Base-by-base conservation (phyloP, 352 stramenopile genomes). In the Pythium guiyangense region DNA sequence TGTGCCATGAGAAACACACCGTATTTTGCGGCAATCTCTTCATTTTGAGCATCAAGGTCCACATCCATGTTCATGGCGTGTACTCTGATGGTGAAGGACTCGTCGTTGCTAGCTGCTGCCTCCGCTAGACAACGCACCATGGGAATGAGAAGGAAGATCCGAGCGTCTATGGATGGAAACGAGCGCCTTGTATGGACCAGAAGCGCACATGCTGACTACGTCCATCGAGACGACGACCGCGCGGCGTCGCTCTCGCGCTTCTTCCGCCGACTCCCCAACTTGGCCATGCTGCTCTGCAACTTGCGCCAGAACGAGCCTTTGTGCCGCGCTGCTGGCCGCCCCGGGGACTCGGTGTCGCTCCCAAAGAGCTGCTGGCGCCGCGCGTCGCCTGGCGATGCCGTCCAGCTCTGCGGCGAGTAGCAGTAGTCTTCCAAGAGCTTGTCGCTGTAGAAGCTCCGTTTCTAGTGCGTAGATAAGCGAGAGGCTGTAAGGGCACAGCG, bases 401-500 rank as follows among this genome's bases (percentile, higher is more conserved):
- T 88, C 85, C 85, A 94, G 59, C 85, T 94, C 47, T 92, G 79
- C 3, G 85, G 85, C 0, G 83, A 92, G 49, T 88, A 91, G 54
- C 83, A 92, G 27, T 90, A 86, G 46, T 94, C 73, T 59, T 92
- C 83, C 18, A 90, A 54, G 9, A 94, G 52, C 46, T 92, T 92
- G 67, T 94, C 83, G 37, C 79, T 87, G 69, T 92, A 94, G 42
- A 71, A 73, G 15, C 60, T 64, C 20, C 84, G 80, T 87, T 90
- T 92, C 84, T 94, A 54, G 14, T 40, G 49, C 34, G 17, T 4
- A 48, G 0, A 51, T 37, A 34, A 37, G 4, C 40, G 22, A 22
- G 22, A 22, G 22, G n/a, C 26, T 22, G 27, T 15, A 45, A 14
- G 11, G 22, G 39, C 14, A 20, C 39, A 45, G 4, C 8, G 18